Evolutionary conservation across 371 early-diverging fungal genomes (phyloP), one percentile per base, ranked within the genome.

Genomic region (Mucor saturninus): DNA sequence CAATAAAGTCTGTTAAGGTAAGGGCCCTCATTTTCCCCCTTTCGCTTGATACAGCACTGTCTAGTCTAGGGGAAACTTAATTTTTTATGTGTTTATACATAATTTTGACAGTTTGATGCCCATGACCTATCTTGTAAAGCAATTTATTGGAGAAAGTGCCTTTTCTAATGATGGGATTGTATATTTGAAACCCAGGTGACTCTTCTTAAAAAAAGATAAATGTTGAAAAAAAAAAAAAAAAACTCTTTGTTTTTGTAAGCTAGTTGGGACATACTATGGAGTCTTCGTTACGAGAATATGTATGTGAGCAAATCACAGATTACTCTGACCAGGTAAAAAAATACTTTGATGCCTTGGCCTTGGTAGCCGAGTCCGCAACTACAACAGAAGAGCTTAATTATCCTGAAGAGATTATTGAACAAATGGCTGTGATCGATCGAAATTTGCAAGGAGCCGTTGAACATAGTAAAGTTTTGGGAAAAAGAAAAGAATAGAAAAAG

Each of bases 271-370:
- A 14, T n/a, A 46, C 7, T 31, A 62, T 62, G 63, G 56, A 62
- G 39, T 50, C 63, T 46, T 90, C 75, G 21, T 46, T 75, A 51
- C 74, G 76, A n/a, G 77, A 76, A 54, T 80, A 80, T 59, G 80
- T 79, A 29, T 64, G 69, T 61, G 59, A 64, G 28, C 62, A 77
- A 32, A 67, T 79, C 21, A 79, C 75, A 49, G 74, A 73, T 37
- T 82, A 79, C 39, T 54, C 77, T 32, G 60, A 71, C 5, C 45
- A 72, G 2, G 63, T 75, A 0, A 74, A 68, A 30, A 65, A 71
- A 31, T 81, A 74, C 38, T 79, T 81, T 59, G 62, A 57, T 39
- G 42, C 74, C 9, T 48, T 79, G 2, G 65, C 69, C 10, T 42
- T 68, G 3, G 71, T 72, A 15, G 74, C 77, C 10, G 79, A 77